Percentiles rank a stretch among this genome's conserved stretches.
Conservation (phyloP, 257 asterid species). For the Handroanthus guayacan region DNA sequence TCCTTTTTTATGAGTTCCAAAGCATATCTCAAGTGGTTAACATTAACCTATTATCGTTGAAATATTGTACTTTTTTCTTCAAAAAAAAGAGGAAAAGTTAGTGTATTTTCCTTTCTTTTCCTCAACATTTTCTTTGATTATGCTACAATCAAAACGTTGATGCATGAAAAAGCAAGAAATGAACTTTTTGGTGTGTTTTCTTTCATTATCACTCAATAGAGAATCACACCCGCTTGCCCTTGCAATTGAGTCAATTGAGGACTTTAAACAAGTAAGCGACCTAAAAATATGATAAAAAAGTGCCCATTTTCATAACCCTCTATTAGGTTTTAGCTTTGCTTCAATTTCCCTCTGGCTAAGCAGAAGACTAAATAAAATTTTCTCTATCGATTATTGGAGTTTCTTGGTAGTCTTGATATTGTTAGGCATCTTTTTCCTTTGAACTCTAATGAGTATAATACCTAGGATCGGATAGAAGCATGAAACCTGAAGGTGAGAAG, state of each 20-base stretch:
- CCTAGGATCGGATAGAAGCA: conserved; percentile 28
- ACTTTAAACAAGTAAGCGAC: conserved; percentile 21
- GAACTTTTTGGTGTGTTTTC: neutral
- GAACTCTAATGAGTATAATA: conserved; percentile 22
- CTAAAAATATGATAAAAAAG: conserved; percentile 6
- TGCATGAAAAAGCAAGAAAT: conserved; percentile 20
- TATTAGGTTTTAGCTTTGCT: conserved; percentile 29
- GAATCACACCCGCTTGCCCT: conserved; percentile 20
- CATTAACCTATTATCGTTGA: conserved; percentile 6
- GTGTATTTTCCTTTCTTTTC: neutral
- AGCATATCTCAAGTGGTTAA: conserved; percentile 34
- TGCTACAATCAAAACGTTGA: conserved; percentile 2
- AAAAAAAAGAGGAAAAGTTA: neutral
- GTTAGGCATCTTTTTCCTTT: conserved; percentile 15
- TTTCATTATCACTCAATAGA: conserved; percentile 2
- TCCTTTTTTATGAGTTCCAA: conserved; percentile 22
- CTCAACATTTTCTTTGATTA: neutral
- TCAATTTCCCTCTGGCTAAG: conserved; percentile 24
- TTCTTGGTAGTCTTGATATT: conserved; percentile 26
- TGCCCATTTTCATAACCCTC: conserved; percentile 14
- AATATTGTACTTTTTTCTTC: conserved; percentile 1
- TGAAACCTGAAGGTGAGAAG: conserved; percentile 27
- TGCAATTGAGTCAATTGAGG: conserved; percentile 16
- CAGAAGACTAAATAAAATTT: conserved; percentile 14
- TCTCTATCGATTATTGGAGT: conserved; percentile 2